A percentile compares a stretch with the other conserved stretches of the same genome.
Evolutionary conservation across 352 stramenopile species (phyloP).

Genomic region (Phytophthora quininea): DNA sequence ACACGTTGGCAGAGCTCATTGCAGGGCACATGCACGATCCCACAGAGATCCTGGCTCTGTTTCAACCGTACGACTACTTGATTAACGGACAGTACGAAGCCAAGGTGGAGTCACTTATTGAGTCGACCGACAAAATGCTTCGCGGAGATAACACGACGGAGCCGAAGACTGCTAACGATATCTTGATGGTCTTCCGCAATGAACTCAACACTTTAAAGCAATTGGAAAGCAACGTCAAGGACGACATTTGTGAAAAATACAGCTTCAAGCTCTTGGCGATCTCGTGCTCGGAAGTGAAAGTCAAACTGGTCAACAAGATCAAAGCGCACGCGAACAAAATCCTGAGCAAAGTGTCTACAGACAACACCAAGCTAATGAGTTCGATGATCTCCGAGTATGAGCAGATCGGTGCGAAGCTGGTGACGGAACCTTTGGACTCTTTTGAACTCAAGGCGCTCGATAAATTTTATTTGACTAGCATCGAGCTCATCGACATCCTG

Average conservation of each 20-base stretch:
- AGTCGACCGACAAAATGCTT: slow-evolving; percentile 31
- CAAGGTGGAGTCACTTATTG: slow-evolving; percentile 60
- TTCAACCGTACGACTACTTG: slow-evolving; percentile 77
- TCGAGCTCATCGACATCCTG: slow-evolving; percentile 72
- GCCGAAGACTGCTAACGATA: slow-evolving; percentile 40
- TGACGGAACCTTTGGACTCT: slow-evolving; percentile 89
- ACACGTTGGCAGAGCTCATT: slow-evolving; percentile 55
- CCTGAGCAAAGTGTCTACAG: slow-evolving; percentile 82
- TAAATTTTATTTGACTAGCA: slow-evolving; percentile 82
- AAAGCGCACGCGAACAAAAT: slow-evolving; percentile 71
- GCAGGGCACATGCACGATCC: slow-evolving; percentile 74
- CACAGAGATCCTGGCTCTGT: slow-evolving; percentile 66
- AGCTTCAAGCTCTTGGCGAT: slow-evolving; percentile 91
- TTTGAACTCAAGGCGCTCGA: slow-evolving; percentile 90
- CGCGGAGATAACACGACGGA: slow-evolving; percentile 15
- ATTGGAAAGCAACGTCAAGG: slow-evolving; percentile 52
- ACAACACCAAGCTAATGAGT: slow-evolving; percentile 90
- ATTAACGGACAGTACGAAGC: slow-evolving; percentile 82
- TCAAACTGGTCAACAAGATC: slow-evolving; percentile 77
- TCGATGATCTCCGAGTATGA: slow-evolving; percentile 88
- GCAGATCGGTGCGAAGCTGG: slow-evolving; percentile 85
- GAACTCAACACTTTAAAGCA: slow-evolving; percentile 65
- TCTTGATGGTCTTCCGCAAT: slow-evolving; percentile 48
- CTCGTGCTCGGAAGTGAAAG: slow-evolving; percentile 88
- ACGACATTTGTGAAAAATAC: slow-evolving; percentile 83